Base-by-base conservation (phyloP, 257 asterid species). In the Nicotiana otophora region DNA sequence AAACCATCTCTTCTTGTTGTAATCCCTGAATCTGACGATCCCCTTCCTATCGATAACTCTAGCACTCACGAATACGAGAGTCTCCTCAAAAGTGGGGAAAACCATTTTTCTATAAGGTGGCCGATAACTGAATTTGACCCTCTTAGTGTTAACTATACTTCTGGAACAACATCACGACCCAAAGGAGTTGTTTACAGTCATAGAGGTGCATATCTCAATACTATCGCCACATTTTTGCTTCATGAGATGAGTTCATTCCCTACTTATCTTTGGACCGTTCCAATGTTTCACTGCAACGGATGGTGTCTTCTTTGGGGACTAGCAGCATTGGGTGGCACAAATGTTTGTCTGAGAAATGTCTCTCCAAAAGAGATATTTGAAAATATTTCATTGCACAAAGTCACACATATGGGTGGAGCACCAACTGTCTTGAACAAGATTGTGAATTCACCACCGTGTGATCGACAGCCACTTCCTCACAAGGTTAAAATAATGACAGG, bases 341-440 rank as follows among this genome's bases (percentile, higher is more conserved):
- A 28, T 5, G 23, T 74, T 74, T 74, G 80, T 74, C 23, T 48
- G 8, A 26, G 80, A 74, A 48, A 74, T 14, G 80, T 74, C 62
- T 48, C 26, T 74, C 80, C 80, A 0, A 48, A 74, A 15, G 62
- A 9, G 42, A 84, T 84, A 31, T 87, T 87, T 23, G 87, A 80
- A 4, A 54, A 39, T 31, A 51, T 87, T 30, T 42, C 66, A 6
- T 33, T 65, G 82, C 81, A 87, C 63, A 78, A 30, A n/a, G 87
- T 87, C 9, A 87, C 86, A 10, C 82, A 84, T 80, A 78, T 84
- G 86, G 66, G 80, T 2, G 89, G 89, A 9, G 89, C 89, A 53
- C 89, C 89, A 64, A 84, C 89, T 36, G 84, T 87, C 54, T 61
- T 87, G 83, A 84, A 84, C 82, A 87, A 82, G 83, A 76, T 87